Base-by-base conservation (phyloP, 2,329 filamentous ascomycete genomes). In the Ophiocordyceps robertsii region DNA sequence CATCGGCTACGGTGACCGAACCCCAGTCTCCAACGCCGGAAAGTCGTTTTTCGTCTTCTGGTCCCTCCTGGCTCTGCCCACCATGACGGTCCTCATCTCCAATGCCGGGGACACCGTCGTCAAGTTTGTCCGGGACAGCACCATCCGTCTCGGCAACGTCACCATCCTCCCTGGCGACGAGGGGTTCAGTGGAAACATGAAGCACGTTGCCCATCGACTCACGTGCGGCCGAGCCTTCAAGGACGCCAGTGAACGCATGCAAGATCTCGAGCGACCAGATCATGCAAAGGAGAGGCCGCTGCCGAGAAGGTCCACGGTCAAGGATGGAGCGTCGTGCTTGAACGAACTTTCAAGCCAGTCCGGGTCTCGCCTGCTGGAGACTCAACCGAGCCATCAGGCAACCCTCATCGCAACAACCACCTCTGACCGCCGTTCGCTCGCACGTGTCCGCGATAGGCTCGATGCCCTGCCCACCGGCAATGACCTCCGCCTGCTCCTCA, bases 21-120 rank as follows among this genome's bases (percentile, higher is more conserved):
- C 80, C 1, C 87, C 87, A 0, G 67, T 78, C n/a, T 84, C 81
- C 2, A 89, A 88, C 48, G 73, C 80, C 0, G 86, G 84, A 1
- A 80, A 84, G 43, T 77, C 84, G 0, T 94, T 95, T 58, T 95
- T 94, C 53, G 84, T 95, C n/a, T 80, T 95, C 43, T 95, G 89
- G 89, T 85, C 81, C 13, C 60, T 95, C 1, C 72, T 95, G 24
- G 87, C 88, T 0, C 70, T 95, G 3, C 89, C 89, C 0, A 89
- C 84, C 2, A 89, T 89, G 73, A 94, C 89, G 0, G 80, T 94
- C 16, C 72, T 95, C 12, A 84, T 93, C 48, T 82, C 79, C 11
- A 84, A 89, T 50, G 83, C 92, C 45, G 84, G 84, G 21, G 83
- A 93, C 53, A 95, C 89, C 0, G 73, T 95, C 17, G 80, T 95